Base-by-base conservation (phyloP, 225 moss, liverwort and hornwort species). In the Climacium dendroides region DNA sequence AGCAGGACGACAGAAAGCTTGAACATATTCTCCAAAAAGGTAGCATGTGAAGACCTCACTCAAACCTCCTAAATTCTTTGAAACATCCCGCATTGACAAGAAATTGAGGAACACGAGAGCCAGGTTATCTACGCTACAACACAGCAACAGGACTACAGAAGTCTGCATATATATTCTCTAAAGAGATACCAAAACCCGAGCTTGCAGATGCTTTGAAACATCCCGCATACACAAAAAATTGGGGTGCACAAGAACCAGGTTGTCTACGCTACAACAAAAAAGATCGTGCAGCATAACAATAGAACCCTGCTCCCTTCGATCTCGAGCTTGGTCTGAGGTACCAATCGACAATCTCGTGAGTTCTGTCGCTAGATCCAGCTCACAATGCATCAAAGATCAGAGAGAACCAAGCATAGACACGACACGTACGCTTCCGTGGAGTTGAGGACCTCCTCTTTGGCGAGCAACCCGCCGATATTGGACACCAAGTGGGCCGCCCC, bases 371-470 rank as follows among this genome's bases (percentile, higher is more conserved):
- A 64, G 83, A 83, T 83, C 71, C 54, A 61, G 45, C 47, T 55
- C 54, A 13, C 29, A 53, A n/a, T 82, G 29, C 82, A 67, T 34
- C 43, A 24, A 45, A 83, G 16, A 14, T 29, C 9, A 17, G 15
- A 71, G 57, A 8, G 61, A 30, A 30, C 6, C 43, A 43, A 80
- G 61, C 29, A 32, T 15, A 45, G 57, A 58, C 4, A 74, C 53
- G 71, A 65, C 67, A 91, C 91, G 47, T 90, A 93, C 91, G 86
- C 69, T 19, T 90, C 82, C 26, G 91, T 93, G 55, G 91, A 91
- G 80, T 80, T 91, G 5, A 93, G 80, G 23, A 93, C 93, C 37
- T 93, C 89, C 6, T 90, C 79, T 83, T 93, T 93, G 37, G 78
- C 54, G 76, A 93, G 63, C 18, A 90, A 19, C 7, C 93, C 91